Conservation (phyloP, 179 eudicot species). For the Actinidia chinensis region DNA sequence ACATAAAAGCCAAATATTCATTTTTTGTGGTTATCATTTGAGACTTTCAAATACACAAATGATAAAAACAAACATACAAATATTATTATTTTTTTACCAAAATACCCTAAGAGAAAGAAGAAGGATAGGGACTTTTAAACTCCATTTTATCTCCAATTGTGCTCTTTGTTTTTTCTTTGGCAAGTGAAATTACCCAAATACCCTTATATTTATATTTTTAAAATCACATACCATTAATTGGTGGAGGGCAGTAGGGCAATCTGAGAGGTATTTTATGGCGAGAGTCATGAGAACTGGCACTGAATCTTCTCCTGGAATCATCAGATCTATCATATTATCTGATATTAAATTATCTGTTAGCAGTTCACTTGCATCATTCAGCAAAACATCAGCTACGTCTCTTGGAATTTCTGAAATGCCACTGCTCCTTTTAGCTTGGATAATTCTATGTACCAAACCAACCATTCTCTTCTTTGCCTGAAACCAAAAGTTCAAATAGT, state of each 20-base stretch:
- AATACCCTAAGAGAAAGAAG: no score
- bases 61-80: no score
- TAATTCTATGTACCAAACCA: conserved; percentile 56
- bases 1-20: no score
- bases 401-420: conserved; percentile 28
- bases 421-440: conserved; percentile 46
- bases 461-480: conserved; percentile 91
- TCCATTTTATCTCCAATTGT: no score
- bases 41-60: no score
- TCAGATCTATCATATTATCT: conserved; percentile 86
- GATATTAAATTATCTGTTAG: conserved; percentile 75
- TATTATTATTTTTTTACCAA: no score
- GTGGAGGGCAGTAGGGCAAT: conserved; percentile 72
- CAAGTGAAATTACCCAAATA: no score
- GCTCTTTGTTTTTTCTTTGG: no score
- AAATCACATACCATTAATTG: conserved; percentile 48
- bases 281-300: conserved; percentile 86
- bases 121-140: no score
- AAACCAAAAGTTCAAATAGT: background rate
- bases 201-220: no score
- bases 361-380: conserved; percentile 59
- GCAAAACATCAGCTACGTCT: conserved; percentile 74
- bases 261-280: conserved; percentile 74
- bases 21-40: no score
- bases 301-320: conserved; percentile 98